Base-by-base conservation (phyloP, 2,329 filamentous ascomycete species). In the Curvularia sp. region DNA sequence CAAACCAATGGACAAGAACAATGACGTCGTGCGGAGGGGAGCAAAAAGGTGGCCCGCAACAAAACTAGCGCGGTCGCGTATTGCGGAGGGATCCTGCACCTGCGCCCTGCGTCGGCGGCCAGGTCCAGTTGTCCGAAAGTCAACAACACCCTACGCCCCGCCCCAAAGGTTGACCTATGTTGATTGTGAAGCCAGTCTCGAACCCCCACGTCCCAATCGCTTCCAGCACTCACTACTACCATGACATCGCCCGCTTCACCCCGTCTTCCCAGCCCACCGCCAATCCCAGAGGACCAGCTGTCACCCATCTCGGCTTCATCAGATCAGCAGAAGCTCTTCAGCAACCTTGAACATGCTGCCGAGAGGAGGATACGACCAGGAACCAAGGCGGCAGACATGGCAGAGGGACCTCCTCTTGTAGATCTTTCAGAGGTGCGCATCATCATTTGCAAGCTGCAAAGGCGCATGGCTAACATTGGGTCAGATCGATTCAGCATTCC, bases 401-500 rank as follows among this genome's bases (percentile, higher is more conserved):
- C 91, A 49, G 89, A 91, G 61, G 95, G 95, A 0, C 95, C 94
- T 65, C 94, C 95, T 15, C 82, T 98, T 61, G 86, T 97, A 54
- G 91, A 94, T 42, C 81, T 97, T 59, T 87, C 87, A 65, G 91
- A 97, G 83, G 93, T 96, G 76, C 64, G 84, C 47, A n/a, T 42
- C 23, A 49, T 28, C 18, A 41, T 23, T 32, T 8, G 38, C 28
- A n/a, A 25, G 42, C 38, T 28, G 38, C 42, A 53, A 42, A 52
- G 23, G 45, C 36, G 57, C 32, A 47, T 38, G 56, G 58, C 66
- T 74, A 60, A 74, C 58, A 45, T 39, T 18, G 54, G 49, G 51
- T 25, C 64, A 97, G 91, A 92, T 99, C 67, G 93, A 99, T 75
- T 98, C 94, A 21, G 91, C 95, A 43, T 99, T 98, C 76, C 95